Base-by-base conservation (phyloP, 2,329 filamentous ascomycete species). In the Tolypocladium amazonense region DNA sequence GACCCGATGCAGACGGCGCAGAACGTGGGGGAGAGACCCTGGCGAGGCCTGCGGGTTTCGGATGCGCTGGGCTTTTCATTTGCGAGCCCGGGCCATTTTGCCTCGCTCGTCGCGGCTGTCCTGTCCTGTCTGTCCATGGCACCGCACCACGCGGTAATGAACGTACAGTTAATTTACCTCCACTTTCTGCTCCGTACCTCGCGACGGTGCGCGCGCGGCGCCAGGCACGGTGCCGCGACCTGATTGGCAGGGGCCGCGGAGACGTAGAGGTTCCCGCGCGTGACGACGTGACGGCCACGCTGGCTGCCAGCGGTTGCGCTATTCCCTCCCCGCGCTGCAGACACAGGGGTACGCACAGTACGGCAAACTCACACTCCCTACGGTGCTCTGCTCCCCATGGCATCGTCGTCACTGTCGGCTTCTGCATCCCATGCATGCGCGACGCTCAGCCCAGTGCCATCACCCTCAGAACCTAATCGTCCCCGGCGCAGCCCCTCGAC, bases 11-110 rank as follows among this genome's bases (percentile, higher is more conserved):
- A 56, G 53, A 38, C 4, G n/a, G 1, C 33, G 55, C 57, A 57
- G 58, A 57, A 53, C 35, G 57, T 20, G 55, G 43, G 62, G 56
- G 60, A 20, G 45, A 3, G 53, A n/a, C 35, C 35, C 35, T 56
- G 2, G 33, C 18, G 1, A 11, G 25, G 25, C 18, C 30, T 35
- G 50, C 50, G 30, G 50, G 50, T 53, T 53, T 53, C 27, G 47
- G 25, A 20, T 35, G 33, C 11, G 7, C 33, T 20, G 15, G 1
- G 47, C 47, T 20, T n/a, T n/a, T 33, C 15, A 53, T 53, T 53
- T 33, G 50, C 27, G 25, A 50, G 23, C 23, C n/a, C 43, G 23
- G 14, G 8, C 35, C 35, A 14, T 37, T 37, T 37, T 37, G 35
- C 35, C 6, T 37, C 35, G 35, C 30, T 33, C 4, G 30, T 8